Conservation (phyloP, 2,329 filamentous ascomycete species). For the Sarocladium oryzae region DNA sequence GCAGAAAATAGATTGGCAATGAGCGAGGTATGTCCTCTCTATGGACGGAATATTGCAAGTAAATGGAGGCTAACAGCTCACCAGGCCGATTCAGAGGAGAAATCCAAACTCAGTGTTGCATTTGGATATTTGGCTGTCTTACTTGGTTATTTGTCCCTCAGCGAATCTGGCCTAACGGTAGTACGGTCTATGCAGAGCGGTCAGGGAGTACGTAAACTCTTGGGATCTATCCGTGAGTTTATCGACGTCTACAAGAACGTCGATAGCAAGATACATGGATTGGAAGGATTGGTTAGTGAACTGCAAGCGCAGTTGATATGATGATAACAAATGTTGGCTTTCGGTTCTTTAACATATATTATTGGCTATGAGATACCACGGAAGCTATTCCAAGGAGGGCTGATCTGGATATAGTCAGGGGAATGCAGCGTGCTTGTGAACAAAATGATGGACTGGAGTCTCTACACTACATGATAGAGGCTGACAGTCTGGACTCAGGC, state of each 20-base stretch:
- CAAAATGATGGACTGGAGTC: too few species aligned
- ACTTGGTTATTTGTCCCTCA: conserved; percentile 71
- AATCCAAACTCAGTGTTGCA: conserved; percentile 73
- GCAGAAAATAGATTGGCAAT: conserved; percentile 59
- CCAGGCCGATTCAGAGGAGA: conserved; percentile 64
- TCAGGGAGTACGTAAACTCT: conserved; percentile 37
- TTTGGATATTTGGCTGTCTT: conserved; percentile 82
- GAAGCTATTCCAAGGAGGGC: too few species aligned
- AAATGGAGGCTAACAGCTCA: conserved; percentile 14
- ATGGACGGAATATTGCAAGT: neutral
- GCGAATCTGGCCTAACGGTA: conserved; percentile 34
- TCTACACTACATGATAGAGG: too few species aligned
- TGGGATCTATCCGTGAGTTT: conserved; percentile 50
- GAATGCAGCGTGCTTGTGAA: too few species aligned
- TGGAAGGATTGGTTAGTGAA: conserved; percentile 31
- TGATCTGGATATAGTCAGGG: too few species aligned
- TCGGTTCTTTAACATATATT: neutral
- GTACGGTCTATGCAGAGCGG: conserved; percentile 36
- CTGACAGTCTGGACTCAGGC: too few species aligned
- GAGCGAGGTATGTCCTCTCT: conserved; percentile 52
- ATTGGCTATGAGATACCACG: neutral
- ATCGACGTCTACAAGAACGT: conserved; percentile 44
- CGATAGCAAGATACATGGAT: conserved; percentile 35
- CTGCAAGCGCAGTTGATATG: conserved; percentile 18
- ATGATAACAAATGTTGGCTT: neutral